These are phyloP conservation scores for Tetrastigma voinierianum DNA, from an alignment of 164 flowering plant genomes.

Conservation along the genomic window DNA sequence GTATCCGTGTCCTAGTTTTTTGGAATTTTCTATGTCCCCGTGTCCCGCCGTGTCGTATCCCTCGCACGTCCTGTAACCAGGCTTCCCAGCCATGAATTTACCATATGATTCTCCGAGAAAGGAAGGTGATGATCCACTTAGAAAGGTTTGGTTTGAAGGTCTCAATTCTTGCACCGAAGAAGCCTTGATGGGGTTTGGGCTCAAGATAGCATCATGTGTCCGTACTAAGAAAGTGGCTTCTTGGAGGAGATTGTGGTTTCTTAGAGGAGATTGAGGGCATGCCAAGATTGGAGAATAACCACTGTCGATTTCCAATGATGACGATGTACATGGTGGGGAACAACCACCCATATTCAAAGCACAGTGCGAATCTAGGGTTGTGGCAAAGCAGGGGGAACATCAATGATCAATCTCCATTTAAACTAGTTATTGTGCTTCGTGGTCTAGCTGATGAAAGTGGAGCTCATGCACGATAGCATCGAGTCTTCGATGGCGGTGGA, in stretches of 20 bases:
- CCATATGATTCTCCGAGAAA: no score
- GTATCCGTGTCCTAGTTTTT: no score
- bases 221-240: constrained; percentile 70
- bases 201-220: constrained; percentile 39
- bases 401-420: constrained; percentile 43
- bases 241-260: no score
- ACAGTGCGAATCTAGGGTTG: not conserved
- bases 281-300: constrained; percentile 13
- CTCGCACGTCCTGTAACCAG: no score
- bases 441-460: constrained; percentile 36
- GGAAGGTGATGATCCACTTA: no score
- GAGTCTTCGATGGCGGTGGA: no score
- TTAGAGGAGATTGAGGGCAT: constrained; percentile 50
- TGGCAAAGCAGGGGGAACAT: constrained; percentile 16
- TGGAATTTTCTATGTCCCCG: no score
- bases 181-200: constrained; percentile 21
- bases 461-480: no score
- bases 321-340: not conserved
- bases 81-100: no score
- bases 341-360: constrained; percentile 2
- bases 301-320: not conserved
- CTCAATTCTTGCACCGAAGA: no score
- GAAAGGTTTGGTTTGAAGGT: no score
- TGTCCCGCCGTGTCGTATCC: no score
- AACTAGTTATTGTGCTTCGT: constrained; percentile 76